Percentiles rank a stretch among this genome's conserved stretches.
phyloP scores from a whole-genome alignment of 805 yeast species.

The Priceomyces melissophilus region DNA sequence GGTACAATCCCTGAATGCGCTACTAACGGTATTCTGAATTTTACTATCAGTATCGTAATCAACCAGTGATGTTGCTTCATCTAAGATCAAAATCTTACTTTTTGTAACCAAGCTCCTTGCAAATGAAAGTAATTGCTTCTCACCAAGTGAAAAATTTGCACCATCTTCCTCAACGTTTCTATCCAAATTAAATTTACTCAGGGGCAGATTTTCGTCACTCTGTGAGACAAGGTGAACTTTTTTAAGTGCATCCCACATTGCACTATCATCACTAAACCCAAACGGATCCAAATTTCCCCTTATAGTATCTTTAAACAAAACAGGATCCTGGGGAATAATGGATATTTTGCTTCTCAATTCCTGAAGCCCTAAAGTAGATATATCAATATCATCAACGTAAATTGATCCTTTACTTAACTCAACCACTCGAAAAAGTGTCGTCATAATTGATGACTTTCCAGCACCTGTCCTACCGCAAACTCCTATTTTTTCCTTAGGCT shows the following conservation, averaged over 20 bases:
- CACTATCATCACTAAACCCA: conserved; percentile 42
- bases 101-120: conserved; percentile 37
- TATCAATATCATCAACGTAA: conserved; percentile 55
- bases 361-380: conserved; percentile 45
- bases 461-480: conserved; percentile 88
- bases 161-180: conserved; percentile 36
- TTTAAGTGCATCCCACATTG: conserved; percentile 52
- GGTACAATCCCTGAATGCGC: conserved; percentile 32
- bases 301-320: conserved; percentile 53
- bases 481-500: conserved; percentile 65
- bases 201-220: conserved; percentile 3
- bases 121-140: conserved; percentile 35
- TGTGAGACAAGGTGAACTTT: conserved; percentile 43
- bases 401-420: conserved; percentile 48
- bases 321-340: conserved; percentile 68
- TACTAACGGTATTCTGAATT: conserved; percentile 31
- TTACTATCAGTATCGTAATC: conserved; percentile 38
- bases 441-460: conserved; percentile 64
- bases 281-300: conserved; percentile 61
- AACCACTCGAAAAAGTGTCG: conserved; percentile 52
- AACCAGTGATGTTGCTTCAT: conserved; percentile 40
- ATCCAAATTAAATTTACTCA: conserved; percentile 35
- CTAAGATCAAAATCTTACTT: conserved; percentile 35
- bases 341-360: conserved; percentile 52
- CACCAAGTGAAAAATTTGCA: conserved; percentile 35